Conservation (phyloP, 768 basidiomycete species). For the Astraeus odoratus region DNA sequence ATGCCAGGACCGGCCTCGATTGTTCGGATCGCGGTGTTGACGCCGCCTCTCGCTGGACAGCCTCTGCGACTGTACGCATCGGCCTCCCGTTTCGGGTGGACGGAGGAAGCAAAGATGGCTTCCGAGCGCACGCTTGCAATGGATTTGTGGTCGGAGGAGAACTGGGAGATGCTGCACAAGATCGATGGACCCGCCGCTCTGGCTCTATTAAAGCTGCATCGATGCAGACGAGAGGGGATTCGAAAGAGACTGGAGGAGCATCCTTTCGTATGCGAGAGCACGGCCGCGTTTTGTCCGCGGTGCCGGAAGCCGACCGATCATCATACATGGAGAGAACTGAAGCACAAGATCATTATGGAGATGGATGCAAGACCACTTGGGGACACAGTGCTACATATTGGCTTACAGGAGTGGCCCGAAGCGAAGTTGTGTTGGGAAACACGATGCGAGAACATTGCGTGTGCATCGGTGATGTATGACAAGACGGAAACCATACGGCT, state of each 20-base stretch:
- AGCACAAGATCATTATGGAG: conserved; percentile 48
- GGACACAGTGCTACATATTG: conserved; percentile 45
- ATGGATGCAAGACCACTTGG: conserved; percentile 54
- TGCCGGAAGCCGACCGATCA: conserved; percentile 47
- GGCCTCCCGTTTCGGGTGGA: conserved; percentile 55
- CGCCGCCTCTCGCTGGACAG: conserved; percentile 41
- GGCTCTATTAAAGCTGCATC: conserved; percentile 49
- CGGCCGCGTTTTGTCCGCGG: conserved; percentile 35
- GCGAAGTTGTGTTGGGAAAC: conserved; percentile 58
- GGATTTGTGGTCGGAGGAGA: conserved; percentile 40
- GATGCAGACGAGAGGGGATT: conserved; percentile 42
- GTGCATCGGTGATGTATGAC: conserved; percentile 49
- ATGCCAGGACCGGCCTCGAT: conserved; percentile 60
- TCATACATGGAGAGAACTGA: conserved; percentile 59
- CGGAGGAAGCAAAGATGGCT: conserved; percentile 45
- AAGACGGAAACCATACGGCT: conserved; percentile 46
- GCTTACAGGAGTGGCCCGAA: conserved; percentile 49
- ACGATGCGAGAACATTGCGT: conserved; percentile 39
- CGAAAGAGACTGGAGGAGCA: conserved; percentile 44
- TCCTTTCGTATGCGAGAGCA: conserved; percentile 49
- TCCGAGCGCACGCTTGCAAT: conserved; percentile 49
- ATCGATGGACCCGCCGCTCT: conserved; percentile 47
- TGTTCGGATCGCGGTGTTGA: conserved; percentile 50
- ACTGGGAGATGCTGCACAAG: conserved; percentile 40
- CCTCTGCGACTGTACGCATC: conserved; percentile 49